phyloP scores from a whole-genome alignment of 805 yeast species.

The Yarrowia deformans region DNA sequence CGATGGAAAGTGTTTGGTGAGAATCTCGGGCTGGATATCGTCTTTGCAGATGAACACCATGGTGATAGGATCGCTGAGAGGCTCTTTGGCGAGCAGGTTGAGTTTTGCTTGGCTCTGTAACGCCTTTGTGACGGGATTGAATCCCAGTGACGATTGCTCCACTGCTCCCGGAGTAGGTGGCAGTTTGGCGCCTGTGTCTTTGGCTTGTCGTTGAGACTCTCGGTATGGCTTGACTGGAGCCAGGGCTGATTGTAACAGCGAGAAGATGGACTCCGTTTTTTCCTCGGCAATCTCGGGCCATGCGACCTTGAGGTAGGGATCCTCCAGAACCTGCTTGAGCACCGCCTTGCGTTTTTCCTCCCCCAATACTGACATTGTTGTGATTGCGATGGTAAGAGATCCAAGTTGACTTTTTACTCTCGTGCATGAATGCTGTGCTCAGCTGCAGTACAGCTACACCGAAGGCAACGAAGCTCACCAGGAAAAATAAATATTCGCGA shows the following conservation, averaged over 20 bases:
- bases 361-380: conserved; percentile 31
- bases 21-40: conserved; percentile 44
- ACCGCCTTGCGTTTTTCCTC: conserved; percentile 42
- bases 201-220: neutral
- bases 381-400: neutral
- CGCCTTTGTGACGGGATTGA: conserved; percentile 32
- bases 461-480: conserved; percentile 16
- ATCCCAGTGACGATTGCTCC: conserved; percentile 6
- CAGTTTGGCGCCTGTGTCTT: conserved; percentile 2
- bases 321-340: conserved; percentile 44
- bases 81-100: conserved; percentile 1
- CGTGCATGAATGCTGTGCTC: conserved; percentile 8
- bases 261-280: conserved; percentile 1
- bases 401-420: conserved; percentile 18
- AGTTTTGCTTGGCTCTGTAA: conserved; percentile 21
- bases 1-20: conserved; percentile 44
- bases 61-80: conserved; percentile 20
- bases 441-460: conserved; percentile 17
- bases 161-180: conserved; percentile 27
- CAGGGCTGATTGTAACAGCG: neutral
- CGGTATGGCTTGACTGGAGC: conserved; percentile 11
- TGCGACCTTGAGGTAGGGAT: conserved; percentile 41
- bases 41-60: conserved; percentile 43
- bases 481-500: neutral
- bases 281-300: conserved; percentile 39